Base-by-base conservation (phyloP, 2,329 filamentous ascomycete genomes). In the Aspergillus pseudoviridinutans region DNA sequence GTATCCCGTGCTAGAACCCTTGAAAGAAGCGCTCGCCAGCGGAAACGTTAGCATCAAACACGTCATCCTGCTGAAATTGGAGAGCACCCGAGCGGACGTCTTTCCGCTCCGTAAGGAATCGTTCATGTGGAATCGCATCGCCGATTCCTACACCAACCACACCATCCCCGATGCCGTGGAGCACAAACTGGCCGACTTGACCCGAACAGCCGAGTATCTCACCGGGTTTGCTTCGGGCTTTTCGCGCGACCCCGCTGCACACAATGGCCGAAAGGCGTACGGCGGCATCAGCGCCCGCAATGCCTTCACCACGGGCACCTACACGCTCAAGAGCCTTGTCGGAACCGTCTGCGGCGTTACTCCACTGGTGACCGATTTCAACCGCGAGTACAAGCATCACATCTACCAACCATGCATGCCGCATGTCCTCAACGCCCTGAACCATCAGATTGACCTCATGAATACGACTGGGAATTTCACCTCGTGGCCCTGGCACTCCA, bases 371-470 rank as follows among this genome's bases (percentile, higher is more conserved):
- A 73, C 69, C 2, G 77, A 79, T 41, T 77, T 77, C 55, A 79
- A 79, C 35, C 66, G 71, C 20, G 78, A 80, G 57, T 74, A 72
- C 52, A 61, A 69, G 3, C 68, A 78, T 25, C 72, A 78, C 52
- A 66, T 79, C 24, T 79, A 79, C 58, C 76, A 79, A 46, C 78
- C 78, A 0, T 80, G 78, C 49, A 56, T 80, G 51, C 73, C 78
- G 0, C 78, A 73, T 9, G 61, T 73, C 5, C 61, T 71, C 28
- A 58, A 66, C 9, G 65, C 64, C 2, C 52, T 72, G 6, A 67
- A 61, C 51, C 58, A 64, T 10, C 67, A 68, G 52, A 50, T 55
- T 1, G 66, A 67, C 46, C 62, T 61, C 35, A 66, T 56, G 8
- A 64, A 59, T 12, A 50, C 64, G 35, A 63, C 66, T 0, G 58